Percentiles rank a stretch among this genome's conserved stretches.
These are phyloP conservation scores for Talaromyces thailandensis DNA, from an alignment of 495 filamentous ascomycete genomes.

Conservation along the genomic window DNA sequence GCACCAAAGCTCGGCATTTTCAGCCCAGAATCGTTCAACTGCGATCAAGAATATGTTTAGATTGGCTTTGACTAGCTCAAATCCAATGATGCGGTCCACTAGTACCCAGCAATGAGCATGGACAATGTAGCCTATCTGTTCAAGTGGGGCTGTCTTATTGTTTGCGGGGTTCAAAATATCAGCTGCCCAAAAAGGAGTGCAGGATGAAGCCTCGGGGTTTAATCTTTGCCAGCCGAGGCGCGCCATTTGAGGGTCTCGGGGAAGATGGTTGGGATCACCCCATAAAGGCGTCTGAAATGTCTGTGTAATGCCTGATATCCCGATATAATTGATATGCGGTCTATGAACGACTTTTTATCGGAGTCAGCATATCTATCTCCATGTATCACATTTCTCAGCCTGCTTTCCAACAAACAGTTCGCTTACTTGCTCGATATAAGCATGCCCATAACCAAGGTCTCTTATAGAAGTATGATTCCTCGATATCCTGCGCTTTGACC, in stretches of 20 bases:
- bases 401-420: background rate
- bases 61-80: background rate
- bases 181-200: background rate
- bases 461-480: slow-evolving; percentile 4
- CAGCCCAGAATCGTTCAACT: slow-evolving; percentile 2
- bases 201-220: background rate
- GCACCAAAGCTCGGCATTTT: background rate
- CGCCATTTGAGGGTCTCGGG: background rate
- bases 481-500: slow-evolving; percentile 2
- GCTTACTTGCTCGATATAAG: slow-evolving; percentile 3
- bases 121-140: slow-evolving; percentile 3
- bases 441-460: background rate
- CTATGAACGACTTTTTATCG: slow-evolving; percentile 1
- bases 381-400: too few relatives aligned
- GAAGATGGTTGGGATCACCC: background rate
- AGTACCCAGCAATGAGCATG: slow-evolving; percentile 5
- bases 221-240: background rate
- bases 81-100: slow-evolving; percentile 1
- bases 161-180: background rate
- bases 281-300: background rate
- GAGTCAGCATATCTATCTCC: background rate
- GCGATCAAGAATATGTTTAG: background rate
- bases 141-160: background rate
- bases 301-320: slow-evolving; percentile 1
- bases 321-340: slow-evolving; percentile 2